A percentile compares a stretch with the other conserved stretches of the same genome.
phyloP scores from a whole-genome alignment of 2,329 filamentous ascomycete genomes.

The Claviceps arundinis region DNA sequence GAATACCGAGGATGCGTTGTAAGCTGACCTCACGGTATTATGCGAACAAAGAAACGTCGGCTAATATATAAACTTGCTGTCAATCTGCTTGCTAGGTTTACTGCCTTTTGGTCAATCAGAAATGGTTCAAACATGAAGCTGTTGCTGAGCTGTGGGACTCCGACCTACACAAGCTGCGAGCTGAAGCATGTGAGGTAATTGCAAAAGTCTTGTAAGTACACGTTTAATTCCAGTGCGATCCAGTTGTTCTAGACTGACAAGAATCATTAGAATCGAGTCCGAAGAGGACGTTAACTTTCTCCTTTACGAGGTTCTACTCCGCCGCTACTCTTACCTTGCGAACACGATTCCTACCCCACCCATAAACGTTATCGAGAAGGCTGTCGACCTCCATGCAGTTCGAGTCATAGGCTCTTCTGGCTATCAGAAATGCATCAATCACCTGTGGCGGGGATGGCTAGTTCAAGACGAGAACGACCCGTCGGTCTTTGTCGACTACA shows the following conservation, averaged over 20 bases:
- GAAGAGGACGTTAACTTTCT: constrained; percentile 72
- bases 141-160: constrained; percentile 81
- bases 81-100: constrained; percentile 37
- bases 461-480: constrained; percentile 92
- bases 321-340: constrained; percentile 71
- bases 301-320: constrained; percentile 68
- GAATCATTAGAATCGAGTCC: constrained; percentile 53
- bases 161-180: constrained; percentile 65
- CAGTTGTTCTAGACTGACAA: not conserved
- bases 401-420: constrained; percentile 81
- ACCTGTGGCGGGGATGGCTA: constrained; percentile 91
- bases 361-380: constrained; percentile 81
- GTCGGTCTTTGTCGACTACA: constrained; percentile 78
- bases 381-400: constrained; percentile 84
- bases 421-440: constrained; percentile 88
- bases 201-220: constrained; percentile 56
- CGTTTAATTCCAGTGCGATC: not conserved
- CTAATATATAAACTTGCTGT: not conserved
- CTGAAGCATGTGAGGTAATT: constrained; percentile 77
- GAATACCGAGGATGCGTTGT: constrained; percentile 66
- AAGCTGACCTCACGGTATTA: constrained; percentile 6
- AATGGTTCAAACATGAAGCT: constrained; percentile 70
- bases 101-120: constrained; percentile 58
- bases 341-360: constrained; percentile 60
- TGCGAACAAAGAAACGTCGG: not conserved